Evolutionary conservation across 768 basidiomycete genomes (phyloP), one percentile per base, ranked within the genome.

Genomic region (Psilocybe tampanensis): DNA sequence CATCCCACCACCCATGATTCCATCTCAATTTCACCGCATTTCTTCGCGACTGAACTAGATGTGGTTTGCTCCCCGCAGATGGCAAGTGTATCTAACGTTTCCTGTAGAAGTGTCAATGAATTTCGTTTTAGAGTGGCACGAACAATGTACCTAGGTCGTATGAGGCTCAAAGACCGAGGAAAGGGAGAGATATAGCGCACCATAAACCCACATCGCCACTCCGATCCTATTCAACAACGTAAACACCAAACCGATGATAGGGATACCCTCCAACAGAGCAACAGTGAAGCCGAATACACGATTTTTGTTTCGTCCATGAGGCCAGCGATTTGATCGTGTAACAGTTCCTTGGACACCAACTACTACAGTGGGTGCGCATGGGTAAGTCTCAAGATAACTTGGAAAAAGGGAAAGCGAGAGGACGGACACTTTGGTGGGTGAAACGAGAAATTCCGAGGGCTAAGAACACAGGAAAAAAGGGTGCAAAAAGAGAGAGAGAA

Each of bases 151-250:
- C n/a, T n/a, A n/a, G n/a, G n/a, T 29, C 29, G 5, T 5, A 29
- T 9, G 9, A 26, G 17, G 8, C 47, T 43, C 22, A 42, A 22
- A 26, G 29, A 17, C 9, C 15, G 45, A 11, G 17, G 1, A 41
- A 39, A 33, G 18, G 15, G 17, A 9, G 24, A 18, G 39, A 21
- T 9, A 18, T 44, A 11, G 70, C 73, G 19, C 44, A 90, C 89
- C 90, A 60, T 88, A 85, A 4, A 91, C 90, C 89, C 94, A 97
- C 95, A 97, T 96, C 1, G 94, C 94, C 2, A 92, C 95, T 6
- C 94, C 94, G 22, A 96, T 83, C 6, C 92, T 80, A 68, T 96
- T 95, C 0, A 92, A 94, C 17, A 96, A 77, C 1, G 87, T 87
- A 68, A 96, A 93, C 9, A 89, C 71, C 4, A 96, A 73, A 0